These are phyloP conservation scores for Crithidia mellificae DNA, from an alignment of 208 protist species.

Conservation along the genomic window DNA sequence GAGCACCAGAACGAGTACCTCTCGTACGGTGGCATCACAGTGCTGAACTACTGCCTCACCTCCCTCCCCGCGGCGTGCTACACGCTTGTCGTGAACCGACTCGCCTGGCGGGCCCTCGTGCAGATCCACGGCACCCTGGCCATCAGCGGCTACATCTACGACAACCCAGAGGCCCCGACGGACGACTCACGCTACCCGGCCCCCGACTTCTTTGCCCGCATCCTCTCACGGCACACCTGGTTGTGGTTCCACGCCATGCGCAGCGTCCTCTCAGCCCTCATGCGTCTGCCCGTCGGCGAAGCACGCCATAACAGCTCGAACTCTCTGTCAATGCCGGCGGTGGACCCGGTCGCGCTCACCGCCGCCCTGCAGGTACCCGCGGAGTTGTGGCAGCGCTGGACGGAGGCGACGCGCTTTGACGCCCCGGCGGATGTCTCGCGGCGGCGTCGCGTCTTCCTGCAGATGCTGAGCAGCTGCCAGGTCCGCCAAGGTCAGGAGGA, in stretches of 20 bases:
- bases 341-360: constrained; percentile 10
- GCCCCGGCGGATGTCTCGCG: constrained; percentile 24
- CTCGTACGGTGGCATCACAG: constrained; percentile 14
- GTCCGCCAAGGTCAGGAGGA: constrained; percentile 17
- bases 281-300: constrained; percentile 9
- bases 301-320: background rate
- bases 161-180: constrained; percentile 18
- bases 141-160: constrained; percentile 33
- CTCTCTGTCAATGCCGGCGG: background rate
- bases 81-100: constrained; percentile 33
- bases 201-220: constrained; percentile 22
- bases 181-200: constrained; percentile 22
- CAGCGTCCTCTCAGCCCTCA: constrained; percentile 7
- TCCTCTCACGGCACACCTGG: constrained; percentile 23
- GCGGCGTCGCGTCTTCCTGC: constrained; percentile 10
- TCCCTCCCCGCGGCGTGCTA: constrained; percentile 20
- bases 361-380: constrained; percentile 12
- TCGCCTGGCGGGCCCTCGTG: constrained; percentile 29
- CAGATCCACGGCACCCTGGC: constrained; percentile 26
- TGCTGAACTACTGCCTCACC: constrained; percentile 20
- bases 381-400: constrained; percentile 26
- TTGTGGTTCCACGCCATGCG: constrained; percentile 32
- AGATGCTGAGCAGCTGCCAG: constrained; percentile 24
- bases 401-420: constrained; percentile 24
- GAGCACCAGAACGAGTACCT: constrained; percentile 18